Base-by-base conservation (phyloP, 2,329 filamentous ascomycete genomes). In the Cytospora schulzeri region DNA sequence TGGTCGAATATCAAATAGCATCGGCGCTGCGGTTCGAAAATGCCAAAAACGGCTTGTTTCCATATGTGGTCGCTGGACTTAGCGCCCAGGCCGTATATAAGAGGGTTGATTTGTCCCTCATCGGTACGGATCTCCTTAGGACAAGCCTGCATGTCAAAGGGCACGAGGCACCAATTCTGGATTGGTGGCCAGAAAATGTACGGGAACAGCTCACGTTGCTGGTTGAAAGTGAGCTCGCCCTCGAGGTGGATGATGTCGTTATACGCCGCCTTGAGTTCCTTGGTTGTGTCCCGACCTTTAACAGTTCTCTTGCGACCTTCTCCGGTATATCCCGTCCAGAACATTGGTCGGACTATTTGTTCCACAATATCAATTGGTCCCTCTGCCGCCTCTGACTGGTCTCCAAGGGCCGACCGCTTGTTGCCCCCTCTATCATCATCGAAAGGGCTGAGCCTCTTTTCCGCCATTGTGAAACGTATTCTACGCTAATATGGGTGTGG, bases 121-220 rank as follows among this genome's bases (percentile, higher is more conserved):
- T 48, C 51, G 0, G 33, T 12, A n/a, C 51, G 35, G 35, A 55
- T 48, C 6, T n/a, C 28, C 59, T 48, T 53, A 9, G 38, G 19
- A 9, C 38, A 41, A 3, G 35, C n/a, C 28, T 51, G 31, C 8
- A 45, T 54, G 35, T 55, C 35, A 7, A 61, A 61, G 15, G 59
- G 59, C 3, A 48, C 26, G 1, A 61, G 33, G 38, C 59, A 61
- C 59, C 59, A 61, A 5, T 29, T 33, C n/a, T 31, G 51, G 17
- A 61, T 3, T 0, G 59, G 51, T 0, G 59, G 59, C 59, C 59
- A 61, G 35, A 61, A 61, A 8, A 61, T 48, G 35, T 61, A 61
- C 4, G 53, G 31, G 28, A 61, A 48, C 6, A 41, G 5, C 3
- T 45, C 35, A 8, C 35, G 35, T 15, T 55, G 33, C 11, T 61